phyloP scores from a whole-genome alignment of 371 early-diverging fungal species.

The Encephalitozoon cuniculi region DNA sequence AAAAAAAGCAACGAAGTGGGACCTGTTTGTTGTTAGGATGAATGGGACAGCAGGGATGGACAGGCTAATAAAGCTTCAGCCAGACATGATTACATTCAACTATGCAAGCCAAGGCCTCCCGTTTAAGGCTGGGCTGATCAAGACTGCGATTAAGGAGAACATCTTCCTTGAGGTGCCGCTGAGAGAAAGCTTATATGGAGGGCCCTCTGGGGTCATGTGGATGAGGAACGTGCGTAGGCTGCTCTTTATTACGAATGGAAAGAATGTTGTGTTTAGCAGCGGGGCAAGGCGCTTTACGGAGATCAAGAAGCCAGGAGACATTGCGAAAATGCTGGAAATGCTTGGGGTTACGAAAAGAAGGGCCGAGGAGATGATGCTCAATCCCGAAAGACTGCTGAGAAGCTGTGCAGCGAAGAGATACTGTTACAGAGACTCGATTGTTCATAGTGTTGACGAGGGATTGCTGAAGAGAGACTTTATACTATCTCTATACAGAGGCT shows the following conservation, averaged over 20 bases:
- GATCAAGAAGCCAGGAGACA: conserved; percentile 11
- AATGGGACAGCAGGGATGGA: background rate
- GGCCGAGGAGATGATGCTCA: background rate
- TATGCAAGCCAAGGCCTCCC: background rate
- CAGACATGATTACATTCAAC: conserved; percentile 34
- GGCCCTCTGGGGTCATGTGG: conserved; percentile 10
- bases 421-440: background rate
- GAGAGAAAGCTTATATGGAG: conserved; percentile 8
- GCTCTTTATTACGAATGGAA: conserved; percentile 28
- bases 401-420: conserved; percentile 33
- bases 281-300: conserved; percentile 15
- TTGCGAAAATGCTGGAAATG: conserved; percentile 8
- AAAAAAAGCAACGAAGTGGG: background rate
- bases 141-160: conserved; percentile 10
- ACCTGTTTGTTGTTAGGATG: conserved; percentile 2
- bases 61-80: background rate
- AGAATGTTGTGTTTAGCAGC: conserved; percentile 26
- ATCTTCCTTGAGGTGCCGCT: conserved; percentile 35
- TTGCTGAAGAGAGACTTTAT: conserved; percentile 34
- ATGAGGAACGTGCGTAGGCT: conserved; percentile 18
- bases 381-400: conserved; percentile 6
- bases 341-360: conserved; percentile 6
- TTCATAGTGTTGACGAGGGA: conserved; percentile 27
- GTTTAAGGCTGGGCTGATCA: conserved; percentile 1
- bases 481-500: background rate